phyloP scores from a whole-genome alignment of 768 basidiomycete genomes.

The Phanerochaete carnosa region DNA sequence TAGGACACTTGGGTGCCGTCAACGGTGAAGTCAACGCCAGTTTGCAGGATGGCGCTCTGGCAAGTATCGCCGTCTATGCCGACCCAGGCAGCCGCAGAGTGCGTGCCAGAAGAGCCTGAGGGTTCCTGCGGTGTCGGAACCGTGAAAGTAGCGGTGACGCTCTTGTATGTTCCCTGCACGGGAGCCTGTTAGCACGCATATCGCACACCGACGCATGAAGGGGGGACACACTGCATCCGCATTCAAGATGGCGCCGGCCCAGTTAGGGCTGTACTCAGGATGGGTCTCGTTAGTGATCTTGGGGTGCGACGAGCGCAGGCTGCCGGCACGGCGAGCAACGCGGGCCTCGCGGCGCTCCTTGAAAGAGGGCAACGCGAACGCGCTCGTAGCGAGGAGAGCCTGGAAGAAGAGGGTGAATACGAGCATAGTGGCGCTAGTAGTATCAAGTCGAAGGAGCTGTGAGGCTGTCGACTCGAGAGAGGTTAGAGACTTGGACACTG shows the following conservation, averaged over 20 bases:
- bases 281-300: neutral
- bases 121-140: constrained; percentile 24
- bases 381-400: neutral
- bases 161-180: neutral
- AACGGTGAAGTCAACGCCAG: constrained; percentile 29
- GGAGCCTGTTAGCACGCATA: neutral
- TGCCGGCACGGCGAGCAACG: neutral
- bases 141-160: constrained; percentile 27
- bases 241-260: neutral
- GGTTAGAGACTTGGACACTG: neutral
- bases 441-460: neutral
- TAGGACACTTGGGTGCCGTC: constrained; percentile 16
- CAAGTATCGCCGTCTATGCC: constrained; percentile 31
- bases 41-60: constrained; percentile 27
- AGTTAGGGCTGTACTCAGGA: constrained; percentile 13
- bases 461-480: neutral
- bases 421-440: neutral
- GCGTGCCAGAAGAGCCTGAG: constrained; percentile 12
- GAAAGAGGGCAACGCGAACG: neutral
- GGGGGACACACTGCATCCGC: neutral
- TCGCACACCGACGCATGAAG: neutral
- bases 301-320: neutral
- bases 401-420: neutral
- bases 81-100: constrained; percentile 29
- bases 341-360: neutral